Evolutionary conservation across 2,329 filamentous ascomycete genomes (phyloP), one percentile per base, ranked within the genome.

Genomic region (Eutypa lata): DNA sequence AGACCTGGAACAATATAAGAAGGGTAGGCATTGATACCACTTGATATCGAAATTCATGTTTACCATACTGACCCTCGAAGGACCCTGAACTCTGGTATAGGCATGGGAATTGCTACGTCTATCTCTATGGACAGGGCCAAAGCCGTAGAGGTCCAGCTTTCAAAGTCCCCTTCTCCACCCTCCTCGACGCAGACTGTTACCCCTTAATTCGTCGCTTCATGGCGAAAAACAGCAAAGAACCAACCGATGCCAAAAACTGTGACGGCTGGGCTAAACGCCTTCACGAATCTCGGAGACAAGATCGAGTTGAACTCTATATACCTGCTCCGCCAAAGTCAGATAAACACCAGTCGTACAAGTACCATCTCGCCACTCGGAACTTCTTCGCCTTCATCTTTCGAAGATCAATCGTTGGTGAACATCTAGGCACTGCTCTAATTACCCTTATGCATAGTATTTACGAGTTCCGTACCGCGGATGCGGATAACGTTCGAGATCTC

Each of bases 321-420:
- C 83, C 88, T 2, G 76, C 86, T 1, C 87, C 88, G 0, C 65
- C 77, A 1, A 69, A 73, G 33, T 69, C 76, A 4, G 76, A 80
- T 47, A 76, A 78, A 57, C 73, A 78, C 3, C 77, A 85, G 55
- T 73, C 80, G 0, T 82, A 84, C 59, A 68, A 75, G 37, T 87
- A 87, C 66, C 86, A 90, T 61, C 65, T 90, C 5, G 82, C 84
- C 1, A 89, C 83, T 3, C 80, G 89, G 14, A 93, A 93, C 63
- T 82, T 91, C 60, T 87, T 92, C 53, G 89, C 89, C 3, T 91
- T 86, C 75, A 68, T 89, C 1, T 79, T 82, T 52, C 75, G 81
- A 3, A 80, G 80, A 54, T 82, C 89, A 0, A 65, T 92, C 33
- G 88, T 91, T 2, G 89, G 88, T 6, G 72, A 78, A 35, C 78